Conservation (phyloP, 257 asterid species). For the Solanum stenotomum region DNA sequence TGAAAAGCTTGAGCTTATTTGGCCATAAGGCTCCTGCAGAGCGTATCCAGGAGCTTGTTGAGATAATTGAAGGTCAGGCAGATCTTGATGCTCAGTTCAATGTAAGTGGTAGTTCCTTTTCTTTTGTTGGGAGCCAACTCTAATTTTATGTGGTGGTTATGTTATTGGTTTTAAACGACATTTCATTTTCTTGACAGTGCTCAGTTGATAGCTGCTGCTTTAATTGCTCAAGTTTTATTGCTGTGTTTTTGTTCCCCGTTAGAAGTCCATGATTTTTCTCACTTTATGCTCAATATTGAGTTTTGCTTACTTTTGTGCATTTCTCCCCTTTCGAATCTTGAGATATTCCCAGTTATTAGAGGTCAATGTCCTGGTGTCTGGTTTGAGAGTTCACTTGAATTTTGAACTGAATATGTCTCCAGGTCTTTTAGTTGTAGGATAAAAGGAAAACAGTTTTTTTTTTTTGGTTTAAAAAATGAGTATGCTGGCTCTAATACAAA, state of each 20-base stretch:
- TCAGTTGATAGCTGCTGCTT: background rate
- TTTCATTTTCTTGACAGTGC: background rate
- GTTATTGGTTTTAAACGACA: background rate
- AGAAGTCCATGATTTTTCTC: background rate
- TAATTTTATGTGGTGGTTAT: background rate
- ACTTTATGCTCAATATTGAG: background rate
- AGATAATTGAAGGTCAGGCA: conserved; percentile 95
- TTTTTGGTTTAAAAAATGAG: background rate
- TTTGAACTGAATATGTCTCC: background rate
- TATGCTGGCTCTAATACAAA: background rate
- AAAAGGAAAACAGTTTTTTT: background rate
- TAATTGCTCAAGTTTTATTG: background rate
- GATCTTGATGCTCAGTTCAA: conserved; percentile 90
- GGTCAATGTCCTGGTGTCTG: background rate
- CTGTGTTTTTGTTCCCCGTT: background rate
- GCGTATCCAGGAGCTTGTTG: conserved; percentile 93
- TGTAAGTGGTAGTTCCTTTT: conserved; percentile 35
- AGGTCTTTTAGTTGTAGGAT: background rate
- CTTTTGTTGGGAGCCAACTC: background rate
- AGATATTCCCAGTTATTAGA: background rate
- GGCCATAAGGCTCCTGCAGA: conserved; percentile 77
- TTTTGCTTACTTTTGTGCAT: background rate
- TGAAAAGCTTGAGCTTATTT: conserved; percentile 84
- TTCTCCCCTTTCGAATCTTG: background rate
- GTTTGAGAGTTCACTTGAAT: background rate